Evolutionary conservation across 352 stramenopile species (phyloP).

Genomic region (Globisporangium abappressorium): DNA sequence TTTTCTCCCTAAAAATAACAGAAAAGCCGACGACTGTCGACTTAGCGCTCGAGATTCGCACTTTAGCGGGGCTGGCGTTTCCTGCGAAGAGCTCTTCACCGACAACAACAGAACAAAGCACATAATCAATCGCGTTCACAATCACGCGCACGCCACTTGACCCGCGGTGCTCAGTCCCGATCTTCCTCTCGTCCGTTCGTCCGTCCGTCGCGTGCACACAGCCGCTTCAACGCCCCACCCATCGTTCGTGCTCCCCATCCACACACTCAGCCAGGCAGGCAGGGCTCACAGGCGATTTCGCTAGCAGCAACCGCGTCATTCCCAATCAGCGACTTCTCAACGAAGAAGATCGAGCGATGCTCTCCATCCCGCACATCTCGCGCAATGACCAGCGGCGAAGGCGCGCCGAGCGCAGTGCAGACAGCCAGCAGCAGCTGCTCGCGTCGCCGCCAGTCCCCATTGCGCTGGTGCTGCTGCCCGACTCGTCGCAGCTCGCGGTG

Average conservation of each 20-base stretch:
- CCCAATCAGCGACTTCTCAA: neutral
- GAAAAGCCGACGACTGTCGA: neutral
- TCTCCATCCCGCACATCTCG: constrained; percentile 33
- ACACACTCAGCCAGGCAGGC: neutral
- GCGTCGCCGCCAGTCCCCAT: neutral
- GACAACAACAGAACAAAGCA: neutral
- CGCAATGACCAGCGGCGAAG: constrained; percentile 10
- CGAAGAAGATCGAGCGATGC: constrained; percentile 7
- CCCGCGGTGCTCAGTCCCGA: neutral
- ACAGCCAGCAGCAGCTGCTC: neutral
- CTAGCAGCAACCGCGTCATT: neutral
- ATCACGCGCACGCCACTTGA: neutral
- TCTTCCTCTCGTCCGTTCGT: neutral
- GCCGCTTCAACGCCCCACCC: neutral
- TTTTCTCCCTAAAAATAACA: neutral
- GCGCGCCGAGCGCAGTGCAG: neutral
- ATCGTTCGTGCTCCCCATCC: neutral
- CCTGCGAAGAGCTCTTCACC: no score
- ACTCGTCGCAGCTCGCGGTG: constrained; percentile 16
- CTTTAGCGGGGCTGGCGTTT: no score
- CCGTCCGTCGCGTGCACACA: neutral
- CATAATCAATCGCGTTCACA: neutral
- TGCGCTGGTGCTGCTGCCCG: constrained; percentile 11
- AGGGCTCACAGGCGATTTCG: neutral
- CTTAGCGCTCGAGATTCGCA: no score